phyloP scores from a whole-genome alignment of 345 rosid genomes.

The Ceriops tagal region DNA sequence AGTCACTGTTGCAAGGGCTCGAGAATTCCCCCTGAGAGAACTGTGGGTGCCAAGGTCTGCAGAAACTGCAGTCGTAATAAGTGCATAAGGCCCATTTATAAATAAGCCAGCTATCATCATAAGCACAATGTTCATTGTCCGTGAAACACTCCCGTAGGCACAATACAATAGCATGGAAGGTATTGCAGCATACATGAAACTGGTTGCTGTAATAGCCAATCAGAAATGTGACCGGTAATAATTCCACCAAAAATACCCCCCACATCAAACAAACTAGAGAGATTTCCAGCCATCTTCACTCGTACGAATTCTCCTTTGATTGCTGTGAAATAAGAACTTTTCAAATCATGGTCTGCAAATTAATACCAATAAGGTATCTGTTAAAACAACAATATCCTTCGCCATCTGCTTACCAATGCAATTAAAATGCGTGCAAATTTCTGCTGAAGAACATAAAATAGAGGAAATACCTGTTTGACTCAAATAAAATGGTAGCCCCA shows the following conservation, averaged over 20 bases:
- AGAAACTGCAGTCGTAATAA: conserved; percentile 87
- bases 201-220: conserved; percentile 74
- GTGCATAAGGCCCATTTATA: conserved; percentile 77
- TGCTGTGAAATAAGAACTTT: conserved; percentile 31
- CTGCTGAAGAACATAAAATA: neutral
- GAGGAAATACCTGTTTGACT: conserved; percentile 64
- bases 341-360: neutral
- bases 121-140: conserved; percentile 51
- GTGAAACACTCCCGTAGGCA: conserved; percentile 56
- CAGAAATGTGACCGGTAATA: no score
- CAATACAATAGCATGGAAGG: conserved; percentile 73
- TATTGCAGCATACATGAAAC: conserved; percentile 72
- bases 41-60: conserved; percentile 84
- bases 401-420: no score
- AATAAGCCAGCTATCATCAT: conserved; percentile 81
- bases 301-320: conserved; percentile 72
- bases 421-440: neutral
- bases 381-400: no score
- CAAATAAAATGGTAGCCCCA: conserved; percentile 84
- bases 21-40: conserved; percentile 72
- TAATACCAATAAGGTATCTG: no score
- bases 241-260: no score
- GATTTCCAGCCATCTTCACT: conserved; percentile 80
- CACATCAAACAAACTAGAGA: conserved; percentile 77
- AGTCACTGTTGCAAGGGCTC: conserved; percentile 81